A percentile compares a stretch with the other conserved stretches of the same genome.
phyloP scores from a whole-genome alignment of 2,329 filamentous ascomycete genomes.

The Neofusicoccum sp. region DNA sequence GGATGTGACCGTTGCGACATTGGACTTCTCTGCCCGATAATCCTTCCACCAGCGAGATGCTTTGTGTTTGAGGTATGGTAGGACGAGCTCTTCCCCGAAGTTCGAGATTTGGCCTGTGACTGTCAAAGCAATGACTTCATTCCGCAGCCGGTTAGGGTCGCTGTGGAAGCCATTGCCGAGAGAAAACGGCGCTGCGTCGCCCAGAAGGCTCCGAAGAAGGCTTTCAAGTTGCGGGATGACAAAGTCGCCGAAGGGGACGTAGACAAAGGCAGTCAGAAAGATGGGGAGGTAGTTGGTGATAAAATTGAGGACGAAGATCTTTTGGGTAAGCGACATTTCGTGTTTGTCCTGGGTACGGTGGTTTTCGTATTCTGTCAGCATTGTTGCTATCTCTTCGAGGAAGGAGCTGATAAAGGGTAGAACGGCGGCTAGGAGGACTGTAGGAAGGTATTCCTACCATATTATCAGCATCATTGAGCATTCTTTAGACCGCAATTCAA shows the following conservation, averaged over 20 bases:
- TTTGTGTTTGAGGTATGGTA: conserved; percentile 32
- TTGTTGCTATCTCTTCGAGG: conserved; percentile 28
- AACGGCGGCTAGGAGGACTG: conserved; percentile 30
- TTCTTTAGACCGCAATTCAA: not conserved
- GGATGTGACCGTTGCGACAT: not conserved
- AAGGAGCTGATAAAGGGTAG: conserved; percentile 31
- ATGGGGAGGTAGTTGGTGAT: conserved; percentile 37
- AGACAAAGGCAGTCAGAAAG: conserved; percentile 34
- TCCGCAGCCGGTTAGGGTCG: conserved; percentile 31
- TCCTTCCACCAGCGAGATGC: conserved; percentile 32
- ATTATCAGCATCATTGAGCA: conserved; percentile 16
- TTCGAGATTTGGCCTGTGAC: conserved; percentile 34
- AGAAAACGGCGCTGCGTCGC: conserved; percentile 16
- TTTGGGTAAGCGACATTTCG: conserved; percentile 36
- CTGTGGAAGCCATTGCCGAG: conserved; percentile 24
- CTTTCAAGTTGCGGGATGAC: conserved; percentile 26
- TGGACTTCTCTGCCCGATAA: conserved; percentile 21
- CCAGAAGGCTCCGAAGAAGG: not conserved
- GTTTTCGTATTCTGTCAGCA: conserved; percentile 35
- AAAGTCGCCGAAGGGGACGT: conserved; percentile 30
- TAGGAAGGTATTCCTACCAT: conserved; percentile 33
- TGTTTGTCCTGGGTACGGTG: conserved; percentile 32
- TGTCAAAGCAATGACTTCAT: conserved; percentile 34
- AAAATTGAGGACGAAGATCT: conserved; percentile 35
- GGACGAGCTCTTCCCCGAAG: conserved; percentile 30